Evolutionary conservation across 164 flowering plant species (phyloP).

Genomic region (Chloranthus sessilifolius): DNA sequence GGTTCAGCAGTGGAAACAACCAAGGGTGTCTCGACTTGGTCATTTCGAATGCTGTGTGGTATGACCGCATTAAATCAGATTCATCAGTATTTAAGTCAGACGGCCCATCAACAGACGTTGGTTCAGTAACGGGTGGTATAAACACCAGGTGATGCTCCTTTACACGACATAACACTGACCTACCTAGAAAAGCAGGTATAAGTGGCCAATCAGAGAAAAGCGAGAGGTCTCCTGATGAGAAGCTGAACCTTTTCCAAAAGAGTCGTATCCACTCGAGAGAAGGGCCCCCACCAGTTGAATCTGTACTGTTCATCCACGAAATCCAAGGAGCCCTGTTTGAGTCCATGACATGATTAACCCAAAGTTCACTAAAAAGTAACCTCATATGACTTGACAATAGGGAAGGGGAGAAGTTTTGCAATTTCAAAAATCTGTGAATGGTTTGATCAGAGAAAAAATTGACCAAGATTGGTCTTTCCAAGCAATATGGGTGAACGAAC

Average conservation of each 20-base stretch:
- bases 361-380: constrained; percentile 61
- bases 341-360: constrained; percentile 76
- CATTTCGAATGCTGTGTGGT: constrained; percentile 45
- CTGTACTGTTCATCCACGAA: constrained; percentile 67
- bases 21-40: constrained; percentile 59
- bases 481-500: constrained; percentile 65
- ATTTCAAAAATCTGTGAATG: constrained; percentile 47
- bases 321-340: constrained; percentile 82
- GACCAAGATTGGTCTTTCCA: constrained; percentile 52
- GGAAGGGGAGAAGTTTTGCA: constrained; percentile 56
- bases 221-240: constrained; percentile 50
- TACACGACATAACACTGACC: constrained; percentile 85
- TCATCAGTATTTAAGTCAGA: constrained; percentile 20
- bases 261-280: constrained; percentile 89
- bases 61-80: constrained; percentile 29
- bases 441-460: constrained; percentile 42
- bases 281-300: constrained; percentile 63
- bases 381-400: constrained; percentile 71
- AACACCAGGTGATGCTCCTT: constrained; percentile 71
- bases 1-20: constrained; percentile 80
- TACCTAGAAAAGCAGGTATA: constrained; percentile 89
- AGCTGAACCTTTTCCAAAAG: constrained; percentile 71
- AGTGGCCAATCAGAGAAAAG: constrained; percentile 95
- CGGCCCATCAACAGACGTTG: constrained; percentile 19
- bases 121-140: constrained; percentile 38